Base-by-base conservation (phyloP, 495 filamentous ascomycete genomes). In the Penicillium canescens region DNA sequence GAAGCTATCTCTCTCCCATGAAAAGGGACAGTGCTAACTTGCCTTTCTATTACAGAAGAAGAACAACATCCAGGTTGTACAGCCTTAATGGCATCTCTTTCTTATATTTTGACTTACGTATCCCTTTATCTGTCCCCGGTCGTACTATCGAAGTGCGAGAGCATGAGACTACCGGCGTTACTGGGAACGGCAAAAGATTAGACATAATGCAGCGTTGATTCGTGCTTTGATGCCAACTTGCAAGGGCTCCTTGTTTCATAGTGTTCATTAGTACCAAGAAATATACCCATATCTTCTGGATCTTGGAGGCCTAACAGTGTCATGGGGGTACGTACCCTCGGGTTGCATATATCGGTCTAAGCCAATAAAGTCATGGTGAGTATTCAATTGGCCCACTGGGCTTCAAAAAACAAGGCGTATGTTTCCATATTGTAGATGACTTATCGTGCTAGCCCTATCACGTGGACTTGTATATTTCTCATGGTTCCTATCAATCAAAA, bases 1-100 rank as follows among this genome's bases (percentile, higher is more conserved):
- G 14, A 13, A 36, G 14, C 10, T 11, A 21, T 33, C 40, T 44
- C 20, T 20, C 14, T 36, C 7, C 12, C 5, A 20, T 13, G 35
- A 26, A 12, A 18, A 26, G 13, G 20, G 24, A 16, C 28, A 28
- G 41, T 46, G 16, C 34, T 59, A 26, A 47, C 23, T 31, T 23
- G 54, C 16, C 43, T 31, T 60, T 46, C 37, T 24, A 21, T 26
- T 64, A 64, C 67, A 98, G 94, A 96, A 96, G 70, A 97, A 97
- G 86, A 96, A 98, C 76, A 96, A 97, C 65, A 84, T 98, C 50
- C 93, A 97, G 71, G 90, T 98, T 54, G 92, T 98, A 48, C 85
- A 87, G 66, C 90, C 94, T 70, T 88, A 77, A 12, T 33, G 76
- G 38, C 26, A 23, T 39, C 16, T 28, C 21, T 42, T 6, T 16